A percentile compares a stretch with the other conserved stretches of the same genome.
Conservation (phyloP, 1,284 basidiomycete genomes). For the Phellinidium pouzarii region DNA sequence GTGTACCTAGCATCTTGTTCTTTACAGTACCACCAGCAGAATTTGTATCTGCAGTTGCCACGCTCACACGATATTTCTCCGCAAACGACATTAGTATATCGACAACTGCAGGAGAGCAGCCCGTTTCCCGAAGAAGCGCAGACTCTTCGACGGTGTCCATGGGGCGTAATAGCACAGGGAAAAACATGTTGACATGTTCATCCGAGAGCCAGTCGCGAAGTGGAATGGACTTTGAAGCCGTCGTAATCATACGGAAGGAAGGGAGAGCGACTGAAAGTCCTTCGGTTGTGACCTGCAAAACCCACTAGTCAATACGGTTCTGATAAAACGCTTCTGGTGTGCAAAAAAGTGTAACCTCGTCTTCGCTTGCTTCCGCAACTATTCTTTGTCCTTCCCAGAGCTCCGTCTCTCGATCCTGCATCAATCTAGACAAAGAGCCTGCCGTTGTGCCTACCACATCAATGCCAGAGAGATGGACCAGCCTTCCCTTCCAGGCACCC, state of each 20-base stretch:
- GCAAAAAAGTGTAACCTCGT: slow-evolving; percentile 36
- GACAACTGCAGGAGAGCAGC: slow-evolving; percentile 31
- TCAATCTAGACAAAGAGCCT: slow-evolving; percentile 49
- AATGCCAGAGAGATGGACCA: slow-evolving; percentile 53
- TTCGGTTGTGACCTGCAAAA: slow-evolving; percentile 29
- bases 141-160: slow-evolving; percentile 48
- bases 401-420: slow-evolving; percentile 56
- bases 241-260: slow-evolving; percentile 54
- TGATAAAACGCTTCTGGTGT: neutral
- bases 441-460: slow-evolving; percentile 59
- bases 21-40: slow-evolving; percentile 37
- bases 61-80: slow-evolving; percentile 46
- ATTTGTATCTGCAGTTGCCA: slow-evolving; percentile 38
- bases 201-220: slow-evolving; percentile 59
- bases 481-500: slow-evolving; percentile 47
- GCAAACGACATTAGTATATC: slow-evolving; percentile 42
- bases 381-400: slow-evolving; percentile 56
- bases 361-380: slow-evolving; percentile 38
- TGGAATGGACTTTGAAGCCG: slow-evolving; percentile 53
- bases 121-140: slow-evolving; percentile 37
- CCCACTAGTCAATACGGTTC: neutral
- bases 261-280: slow-evolving; percentile 46
- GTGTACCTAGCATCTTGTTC: slow-evolving; percentile 55
- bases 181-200: slow-evolving; percentile 66
- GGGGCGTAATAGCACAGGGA: slow-evolving; percentile 49